Conservation (phyloP, 2,329 filamentous ascomycete genomes). For the Dothistroma septosporum region DNA sequence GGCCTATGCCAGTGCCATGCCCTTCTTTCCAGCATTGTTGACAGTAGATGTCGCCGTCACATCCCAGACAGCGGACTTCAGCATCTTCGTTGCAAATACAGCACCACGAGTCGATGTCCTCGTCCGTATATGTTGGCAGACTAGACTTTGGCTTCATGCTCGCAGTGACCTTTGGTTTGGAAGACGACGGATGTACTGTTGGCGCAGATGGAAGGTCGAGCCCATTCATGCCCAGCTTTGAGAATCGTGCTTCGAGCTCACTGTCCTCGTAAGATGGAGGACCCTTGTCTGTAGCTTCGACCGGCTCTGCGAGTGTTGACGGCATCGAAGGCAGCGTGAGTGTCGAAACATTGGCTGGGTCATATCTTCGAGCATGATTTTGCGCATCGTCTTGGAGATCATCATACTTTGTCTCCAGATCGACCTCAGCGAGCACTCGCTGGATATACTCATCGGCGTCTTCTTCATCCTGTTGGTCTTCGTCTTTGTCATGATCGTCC, state of each 20-base stretch:
- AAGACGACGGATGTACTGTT: constrained; percentile 39
- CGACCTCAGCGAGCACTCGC: constrained; percentile 45
- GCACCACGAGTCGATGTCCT: constrained; percentile 74
- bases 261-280: constrained; percentile 38
- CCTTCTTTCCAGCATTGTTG: constrained; percentile 75
- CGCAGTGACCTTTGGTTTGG: constrained; percentile 22
- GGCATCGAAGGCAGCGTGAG: constrained; percentile 34
- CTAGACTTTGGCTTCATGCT: constrained; percentile 30
- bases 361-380: constrained; percentile 10
- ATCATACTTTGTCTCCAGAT: constrained; percentile 42
- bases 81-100: constrained; percentile 78
- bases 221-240: constrained; percentile 39
- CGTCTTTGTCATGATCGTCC: constrained; percentile 13
- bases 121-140: constrained; percentile 54
- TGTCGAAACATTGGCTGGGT: not conserved
- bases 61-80: constrained; percentile 67
- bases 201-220: constrained; percentile 47
- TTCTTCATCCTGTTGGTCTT: constrained; percentile 34
- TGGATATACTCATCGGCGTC: constrained; percentile 47
- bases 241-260: constrained; percentile 44
- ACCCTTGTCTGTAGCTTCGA: constrained; percentile 16
- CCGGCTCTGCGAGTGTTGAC: constrained; percentile 22
- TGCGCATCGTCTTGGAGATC: constrained; percentile 3
- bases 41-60: constrained; percentile 69
- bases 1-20: constrained; percentile 66